phyloP scores from a whole-genome alignment of 192 early-diverging fungal species.

The Entrophospora sp. region DNA sequence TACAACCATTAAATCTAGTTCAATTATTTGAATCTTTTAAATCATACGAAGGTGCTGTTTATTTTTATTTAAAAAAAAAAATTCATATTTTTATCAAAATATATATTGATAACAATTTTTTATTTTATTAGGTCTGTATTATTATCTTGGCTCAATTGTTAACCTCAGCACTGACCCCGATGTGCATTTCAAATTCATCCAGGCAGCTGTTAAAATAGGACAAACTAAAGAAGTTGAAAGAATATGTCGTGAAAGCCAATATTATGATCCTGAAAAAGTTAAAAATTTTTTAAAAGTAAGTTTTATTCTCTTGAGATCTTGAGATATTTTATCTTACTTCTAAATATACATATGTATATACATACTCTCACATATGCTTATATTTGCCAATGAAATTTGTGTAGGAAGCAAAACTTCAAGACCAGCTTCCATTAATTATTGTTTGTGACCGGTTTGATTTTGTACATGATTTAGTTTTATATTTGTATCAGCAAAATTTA shows the following conservation, averaged over 20 bases:
- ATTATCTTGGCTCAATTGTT: slow-evolving; percentile 92
- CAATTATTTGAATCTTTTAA: slow-evolving; percentile 87
- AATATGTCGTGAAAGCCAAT: slow-evolving; percentile 91
- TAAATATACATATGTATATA: neutral
- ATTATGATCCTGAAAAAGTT: slow-evolving; percentile 96
- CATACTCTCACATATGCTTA: neutral
- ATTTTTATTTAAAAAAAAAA: neutral
- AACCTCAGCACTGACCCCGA: slow-evolving; percentile 91
- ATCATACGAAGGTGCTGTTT: slow-evolving; percentile 67
- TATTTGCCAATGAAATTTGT: neutral
- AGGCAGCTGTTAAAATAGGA: slow-evolving; percentile 85
- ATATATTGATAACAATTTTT: no score
- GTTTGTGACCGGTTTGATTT: slow-evolving; percentile 97
- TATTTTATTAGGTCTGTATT: slow-evolving; percentile 69
- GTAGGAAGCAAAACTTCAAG: slow-evolving; percentile 83
- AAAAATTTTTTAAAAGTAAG: slow-evolving; percentile 92
- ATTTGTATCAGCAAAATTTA: slow-evolving; percentile 88
- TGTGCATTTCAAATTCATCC: slow-evolving; percentile 99
- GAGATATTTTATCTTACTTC: neutral
- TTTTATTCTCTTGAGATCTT: neutral
- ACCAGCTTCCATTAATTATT: slow-evolving; percentile 96
- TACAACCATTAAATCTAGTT: slow-evolving; percentile 82
- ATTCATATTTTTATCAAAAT: no score
- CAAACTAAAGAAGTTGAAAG: slow-evolving; percentile 97
- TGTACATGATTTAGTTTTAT: slow-evolving; percentile 96